Evolutionary conservation across 371 early-diverging fungal species (phyloP), one percentile per base, ranked within the genome.

Genomic region (Batkoa obscura): DNA sequence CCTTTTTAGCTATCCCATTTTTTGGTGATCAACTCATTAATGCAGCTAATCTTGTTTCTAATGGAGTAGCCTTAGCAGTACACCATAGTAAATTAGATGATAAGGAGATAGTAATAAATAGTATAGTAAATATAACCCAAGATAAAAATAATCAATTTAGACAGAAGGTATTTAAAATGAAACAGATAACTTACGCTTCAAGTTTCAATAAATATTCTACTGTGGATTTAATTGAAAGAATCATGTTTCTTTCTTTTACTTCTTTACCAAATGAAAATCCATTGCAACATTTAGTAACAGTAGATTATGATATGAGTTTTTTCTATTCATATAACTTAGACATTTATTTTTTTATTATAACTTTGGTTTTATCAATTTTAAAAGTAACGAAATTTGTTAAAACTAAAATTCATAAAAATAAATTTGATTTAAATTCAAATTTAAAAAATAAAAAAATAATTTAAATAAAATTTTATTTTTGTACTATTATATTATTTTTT

Each of bases 11-110:
- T 4, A 60, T 52, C 31, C 72, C 70, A 0, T 68, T 64, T 34
- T 67, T 70, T 52, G 68, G 61, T 1, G 72, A 72, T 45, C 70
- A 72, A 46, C 60, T 62, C 2, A 55, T 34, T 4, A 55, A 55
- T 33, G 55, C 55, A 15, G 55, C 43, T 2, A 55, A 55, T 43
- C 30, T 55, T 1, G 55, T 42, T 8, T 15, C n/a, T 6, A 12
- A 39, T 5, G 39, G 39, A 2, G 55, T 55, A 23, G 55, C 55
- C n/a, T 13, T 55, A 32, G 31, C 55, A 9, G 9, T 55, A 42
- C n/a, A n/a, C n/a, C n/a, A n/a, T n/a, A n/a, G n/a, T n/a, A n/a
- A n/a, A n/a, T n/a, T n/a, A n/a, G n/a, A n/a, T n/a, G 45, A 55
- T 55, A 42, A 34, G 4, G 8, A 55, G 6, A 42, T 9, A 2